phyloP scores from a whole-genome alignment of 169 alveolate species.

The Blepharisma undulans region DNA sequence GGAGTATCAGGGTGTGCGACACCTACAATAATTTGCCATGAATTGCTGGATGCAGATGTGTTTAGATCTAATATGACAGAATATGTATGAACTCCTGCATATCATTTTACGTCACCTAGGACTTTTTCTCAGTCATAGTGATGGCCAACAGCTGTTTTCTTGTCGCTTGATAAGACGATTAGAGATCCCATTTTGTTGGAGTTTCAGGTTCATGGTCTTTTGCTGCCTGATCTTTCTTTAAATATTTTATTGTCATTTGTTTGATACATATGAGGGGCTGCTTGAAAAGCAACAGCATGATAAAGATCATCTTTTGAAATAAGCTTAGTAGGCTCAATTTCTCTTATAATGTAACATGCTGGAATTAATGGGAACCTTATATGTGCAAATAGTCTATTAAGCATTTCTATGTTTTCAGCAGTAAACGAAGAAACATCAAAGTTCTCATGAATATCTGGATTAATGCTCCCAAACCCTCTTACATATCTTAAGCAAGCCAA shows the following conservation, averaged over 20 bases:
- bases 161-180: constrained; percentile 44
- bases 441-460: constrained; percentile 41
- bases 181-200: constrained; percentile 51
- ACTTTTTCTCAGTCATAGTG: constrained; percentile 63
- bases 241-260: constrained; percentile 23
- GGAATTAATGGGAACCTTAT: constrained; percentile 54
- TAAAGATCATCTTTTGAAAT: constrained; percentile 45
- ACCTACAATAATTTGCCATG: constrained; percentile 61
- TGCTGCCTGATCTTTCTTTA: constrained; percentile 51
- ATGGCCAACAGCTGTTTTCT: constrained; percentile 53
- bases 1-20: constrained; percentile 46
- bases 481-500: constrained; percentile 58
- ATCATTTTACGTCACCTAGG: constrained; percentile 48
- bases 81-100: constrained; percentile 54
- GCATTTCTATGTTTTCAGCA: background rate
- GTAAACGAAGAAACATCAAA: constrained; percentile 44
- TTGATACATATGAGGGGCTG: constrained; percentile 51
- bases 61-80: constrained; percentile 48
- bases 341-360: constrained; percentile 42
- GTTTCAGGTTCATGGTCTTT: constrained; percentile 59
- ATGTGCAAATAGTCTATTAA: constrained; percentile 38
- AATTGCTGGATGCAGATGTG: constrained; percentile 51
- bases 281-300: constrained; percentile 51
- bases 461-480: constrained; percentile 51
- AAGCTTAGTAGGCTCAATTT: constrained; percentile 43